phyloP scores from a whole-genome alignment of 169 alveolate species.

The Plasmodium adleri region DNA sequence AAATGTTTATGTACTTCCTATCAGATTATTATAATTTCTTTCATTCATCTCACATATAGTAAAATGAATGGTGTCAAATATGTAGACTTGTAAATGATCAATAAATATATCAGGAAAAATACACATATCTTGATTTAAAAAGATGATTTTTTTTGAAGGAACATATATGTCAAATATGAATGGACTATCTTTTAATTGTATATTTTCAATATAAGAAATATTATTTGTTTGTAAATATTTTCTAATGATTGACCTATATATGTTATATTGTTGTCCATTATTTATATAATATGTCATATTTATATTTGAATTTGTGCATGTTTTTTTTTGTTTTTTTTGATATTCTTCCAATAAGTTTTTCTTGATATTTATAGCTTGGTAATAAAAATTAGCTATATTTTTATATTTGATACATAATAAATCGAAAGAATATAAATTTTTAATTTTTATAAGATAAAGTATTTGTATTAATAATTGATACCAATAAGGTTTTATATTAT shows the following conservation, averaged over 20 bases:
- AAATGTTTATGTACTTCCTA: not conserved
- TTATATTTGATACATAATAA: slow-evolving; percentile 12
- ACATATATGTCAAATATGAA: slow-evolving; percentile 49
- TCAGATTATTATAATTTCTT: not conserved
- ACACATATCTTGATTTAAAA: slow-evolving; percentile 25
- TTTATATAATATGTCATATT: no score
- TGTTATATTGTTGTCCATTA: not conserved
- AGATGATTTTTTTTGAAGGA: slow-evolving; percentile 32
- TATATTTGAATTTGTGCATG: no score
- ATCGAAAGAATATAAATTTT: slow-evolving; percentile 34
- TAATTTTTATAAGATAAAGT: slow-evolving; percentile 29
- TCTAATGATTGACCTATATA: slow-evolving; percentile 5
- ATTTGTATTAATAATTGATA: slow-evolving; percentile 29
- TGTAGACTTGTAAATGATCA: slow-evolving; percentile 17
- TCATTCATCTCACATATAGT: slow-evolving; percentile 10
- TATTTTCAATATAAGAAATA: slow-evolving; percentile 6
- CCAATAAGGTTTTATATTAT: slow-evolving; percentile 33
- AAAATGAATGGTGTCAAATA: slow-evolving; percentile 31
- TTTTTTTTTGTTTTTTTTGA: not conserved
- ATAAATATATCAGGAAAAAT: slow-evolving; percentile 34
- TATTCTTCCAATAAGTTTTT: slow-evolving; percentile 1
- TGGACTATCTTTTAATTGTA: slow-evolving; percentile 45
- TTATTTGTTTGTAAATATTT: slow-evolving; percentile 11
- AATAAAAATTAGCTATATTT: slow-evolving; percentile 23
- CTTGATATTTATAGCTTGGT: slow-evolving; percentile 1